Evolutionary conservation across 2,329 filamentous ascomycete genomes (phyloP).

Genomic region (Aspergillus sclerotialis): DNA sequence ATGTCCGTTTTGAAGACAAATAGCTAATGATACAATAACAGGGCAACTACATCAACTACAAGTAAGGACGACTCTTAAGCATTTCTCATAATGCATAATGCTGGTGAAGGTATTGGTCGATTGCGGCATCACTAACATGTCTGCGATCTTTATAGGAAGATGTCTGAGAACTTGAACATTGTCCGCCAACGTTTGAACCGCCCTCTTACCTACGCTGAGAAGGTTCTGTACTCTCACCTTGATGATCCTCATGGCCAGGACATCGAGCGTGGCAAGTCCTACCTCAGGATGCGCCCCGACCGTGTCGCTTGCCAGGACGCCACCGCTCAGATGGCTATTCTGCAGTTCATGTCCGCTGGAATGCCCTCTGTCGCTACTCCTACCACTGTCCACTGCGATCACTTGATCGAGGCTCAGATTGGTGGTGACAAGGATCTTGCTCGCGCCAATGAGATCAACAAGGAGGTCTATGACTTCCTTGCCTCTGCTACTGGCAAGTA

Average conservation of each 20-base stretch:
- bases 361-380: slow-evolving; percentile 94
- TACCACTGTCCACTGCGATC: slow-evolving; percentile 94
- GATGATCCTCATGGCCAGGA: slow-evolving; percentile 95
- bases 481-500: slow-evolving; percentile 93
- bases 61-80: slow-evolving; percentile 34
- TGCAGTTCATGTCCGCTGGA: slow-evolving; percentile 99
- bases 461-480: slow-evolving; percentile 98
- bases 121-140: slow-evolving; percentile 14
- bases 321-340: slow-evolving; percentile 98
- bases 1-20: slow-evolving; percentile 4
- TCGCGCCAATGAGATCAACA: slow-evolving; percentile 88
- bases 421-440: slow-evolving; percentile 91
- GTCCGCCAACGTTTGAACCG: slow-evolving; percentile 85
- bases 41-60: slow-evolving; percentile 96
- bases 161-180: slow-evolving; percentile 92
- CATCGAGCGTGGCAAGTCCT: slow-evolving; percentile 90
- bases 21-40: slow-evolving; percentile 24
- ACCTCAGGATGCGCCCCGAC: slow-evolving; percentile 93
- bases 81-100: not conserved
- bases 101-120: not conserved
- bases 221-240: slow-evolving; percentile 97
- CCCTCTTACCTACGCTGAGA: slow-evolving; percentile 92
- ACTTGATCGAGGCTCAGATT: slow-evolving; percentile 96
- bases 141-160: slow-evolving; percentile 60
- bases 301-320: slow-evolving; percentile 99